A percentile compares a stretch with the other conserved stretches of the same genome.
Evolutionary conservation across 2,329 filamentous ascomycete species (phyloP).

Genomic region (Apiospora kogelbergensis): DNA sequence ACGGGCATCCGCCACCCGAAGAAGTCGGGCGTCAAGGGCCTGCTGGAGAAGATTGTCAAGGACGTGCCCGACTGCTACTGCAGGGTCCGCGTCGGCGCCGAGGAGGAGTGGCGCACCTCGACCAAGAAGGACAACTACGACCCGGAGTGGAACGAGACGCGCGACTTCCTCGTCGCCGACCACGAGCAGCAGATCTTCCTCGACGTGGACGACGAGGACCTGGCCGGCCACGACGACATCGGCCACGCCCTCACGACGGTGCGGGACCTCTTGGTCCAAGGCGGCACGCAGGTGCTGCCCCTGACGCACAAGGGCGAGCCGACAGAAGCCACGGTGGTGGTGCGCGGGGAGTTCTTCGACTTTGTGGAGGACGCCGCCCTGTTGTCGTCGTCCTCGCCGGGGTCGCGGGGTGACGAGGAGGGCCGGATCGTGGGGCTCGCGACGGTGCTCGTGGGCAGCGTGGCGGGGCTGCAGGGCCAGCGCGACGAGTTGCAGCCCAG

Average conservation of each 20-base stretch:
- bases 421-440: conserved; percentile 39
- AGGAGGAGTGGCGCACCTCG: conserved; percentile 42
- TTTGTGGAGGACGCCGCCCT: conserved; percentile 35
- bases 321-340: conserved; percentile 33
- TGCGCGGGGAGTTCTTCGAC: conserved; percentile 41
- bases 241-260: conserved; percentile 35
- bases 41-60: conserved; percentile 43
- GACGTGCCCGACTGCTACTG: conserved; percentile 48
- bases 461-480: conserved; percentile 39
- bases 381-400: conserved; percentile 29
- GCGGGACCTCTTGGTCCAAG: conserved; percentile 35
- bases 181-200: conserved; percentile 41
- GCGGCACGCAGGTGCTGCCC: conserved; percentile 40
- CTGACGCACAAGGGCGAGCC: conserved; percentile 38
- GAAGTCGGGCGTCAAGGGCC: conserved; percentile 36
- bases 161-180: conserved; percentile 47
- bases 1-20: conserved; percentile 37
- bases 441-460: conserved; percentile 44
- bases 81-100: conserved; percentile 43
- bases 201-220: conserved; percentile 45
- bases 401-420: conserved; percentile 15
- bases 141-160: conserved; percentile 47
- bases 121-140: conserved; percentile 41
- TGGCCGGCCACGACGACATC: conserved; percentile 49
- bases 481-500: conserved; percentile 45